Conservation (phyloP, 306 rosid species). For the Dalbergia cochinchinensis region DNA sequence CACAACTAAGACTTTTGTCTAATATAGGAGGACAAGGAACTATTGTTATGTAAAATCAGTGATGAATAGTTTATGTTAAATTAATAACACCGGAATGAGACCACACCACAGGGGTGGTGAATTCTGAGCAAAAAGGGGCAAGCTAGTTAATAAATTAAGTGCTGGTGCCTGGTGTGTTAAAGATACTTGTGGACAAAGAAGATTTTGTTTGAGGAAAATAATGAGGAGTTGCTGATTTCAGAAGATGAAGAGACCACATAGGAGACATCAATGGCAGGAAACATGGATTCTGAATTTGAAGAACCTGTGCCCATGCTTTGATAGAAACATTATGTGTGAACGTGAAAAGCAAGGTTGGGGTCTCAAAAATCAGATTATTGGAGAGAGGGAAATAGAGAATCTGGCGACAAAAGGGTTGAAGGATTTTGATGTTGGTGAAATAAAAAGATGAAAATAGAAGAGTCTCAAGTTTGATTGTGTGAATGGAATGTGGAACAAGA, state of each 20-base stretch:
- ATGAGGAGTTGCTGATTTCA: not conserved
- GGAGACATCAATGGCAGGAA: conserved; percentile 29
- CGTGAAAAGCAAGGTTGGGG: conserved; percentile 6
- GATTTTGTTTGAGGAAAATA: conserved; percentile 31
- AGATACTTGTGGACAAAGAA: conserved; percentile 47
- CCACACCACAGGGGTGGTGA: conserved; percentile 39
- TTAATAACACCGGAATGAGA: conserved; percentile 18
- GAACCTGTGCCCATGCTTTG: conserved; percentile 62
- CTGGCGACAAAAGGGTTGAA: not conserved
- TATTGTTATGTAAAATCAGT: conserved; percentile 23
- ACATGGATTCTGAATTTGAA: conserved; percentile 61
- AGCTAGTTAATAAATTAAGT: not conserved
- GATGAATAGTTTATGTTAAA: conserved; percentile 18
- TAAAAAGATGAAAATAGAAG: not conserved
- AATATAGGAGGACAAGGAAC: conserved; percentile 43
- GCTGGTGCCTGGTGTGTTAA: conserved; percentile 40
- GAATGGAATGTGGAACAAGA: no score
- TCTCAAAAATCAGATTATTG: not conserved
- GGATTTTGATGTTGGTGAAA: not conserved
- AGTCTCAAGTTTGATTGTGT: not conserved
- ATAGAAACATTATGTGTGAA: conserved; percentile 60
- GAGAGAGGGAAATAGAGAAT: conserved; percentile 7
- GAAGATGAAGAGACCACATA: conserved; percentile 46
- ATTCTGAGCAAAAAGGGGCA: conserved; percentile 1
- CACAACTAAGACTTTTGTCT: conserved; percentile 3